Evolutionary conservation across 1,284 basidiomycete species (phyloP).

Genomic region (Ustilago hordei): DNA sequence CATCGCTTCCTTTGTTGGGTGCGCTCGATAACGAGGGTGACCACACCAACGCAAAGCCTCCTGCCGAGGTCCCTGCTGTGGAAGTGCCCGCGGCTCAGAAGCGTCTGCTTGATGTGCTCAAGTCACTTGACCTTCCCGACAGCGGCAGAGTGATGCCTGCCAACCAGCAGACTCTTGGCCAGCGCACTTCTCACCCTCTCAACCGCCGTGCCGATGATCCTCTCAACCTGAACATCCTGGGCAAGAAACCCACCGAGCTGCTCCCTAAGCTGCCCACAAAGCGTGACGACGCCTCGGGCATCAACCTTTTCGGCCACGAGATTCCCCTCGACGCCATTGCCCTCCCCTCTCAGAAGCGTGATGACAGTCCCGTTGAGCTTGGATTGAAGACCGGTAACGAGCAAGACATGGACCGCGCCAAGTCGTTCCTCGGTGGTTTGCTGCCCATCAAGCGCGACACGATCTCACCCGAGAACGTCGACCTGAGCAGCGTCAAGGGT

Average conservation of each 20-base stretch:
- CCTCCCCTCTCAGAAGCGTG: conserved; percentile 12
- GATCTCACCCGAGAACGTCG: conserved; percentile 38
- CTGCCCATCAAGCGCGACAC: conserved; percentile 34
- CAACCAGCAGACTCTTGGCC: conserved; percentile 2
- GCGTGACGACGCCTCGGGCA: conserved; percentile 21
- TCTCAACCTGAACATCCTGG: conserved; percentile 21
- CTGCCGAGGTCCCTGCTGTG: conserved; percentile 1
- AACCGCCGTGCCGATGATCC: conserved; percentile 27
- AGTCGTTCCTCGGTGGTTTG: conserved; percentile 21
- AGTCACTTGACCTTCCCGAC: conserved; percentile 17
- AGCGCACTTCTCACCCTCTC: conserved; percentile 27
- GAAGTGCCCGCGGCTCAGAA: conserved; percentile 2
- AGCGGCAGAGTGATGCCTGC: conserved; percentile 18
- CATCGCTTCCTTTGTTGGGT: conserved; percentile 34
- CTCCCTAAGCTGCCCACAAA: conserved; percentile 10
- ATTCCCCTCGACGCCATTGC: conserved; percentile 22
- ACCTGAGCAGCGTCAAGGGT: conserved; percentile 26
- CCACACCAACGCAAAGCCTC: conserved; percentile 30
- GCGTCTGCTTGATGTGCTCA: conserved; percentile 29
- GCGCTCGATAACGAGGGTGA: conserved; percentile 47
- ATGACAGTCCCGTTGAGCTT: conserved; percentile 11
- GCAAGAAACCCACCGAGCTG: conserved; percentile 12
- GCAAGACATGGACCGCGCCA: conserved; percentile 26
- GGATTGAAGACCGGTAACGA: conserved; percentile 29
- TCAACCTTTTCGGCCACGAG: conserved; percentile 27